Percentiles rank a stretch among this genome's conserved stretches.
Evolutionary conservation across 768 basidiomycete species (phyloP).

Genomic region (Podaxis mareebaensis): DNA sequence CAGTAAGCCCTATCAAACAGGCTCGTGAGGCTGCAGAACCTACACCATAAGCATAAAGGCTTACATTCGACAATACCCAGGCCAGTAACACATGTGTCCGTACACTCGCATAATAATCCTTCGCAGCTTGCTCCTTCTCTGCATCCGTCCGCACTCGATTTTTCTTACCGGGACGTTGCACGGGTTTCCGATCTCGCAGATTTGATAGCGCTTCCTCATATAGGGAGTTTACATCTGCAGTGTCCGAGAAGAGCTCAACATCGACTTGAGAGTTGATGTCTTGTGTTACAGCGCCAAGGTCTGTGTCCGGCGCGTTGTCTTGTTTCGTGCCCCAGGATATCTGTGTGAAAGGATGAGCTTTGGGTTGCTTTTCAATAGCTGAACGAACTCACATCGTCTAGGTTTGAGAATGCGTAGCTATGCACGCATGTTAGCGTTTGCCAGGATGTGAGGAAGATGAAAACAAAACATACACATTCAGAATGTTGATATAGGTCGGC

Average conservation of each 20-base stretch:
- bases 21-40: background rate
- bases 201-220: conserved; percentile 85
- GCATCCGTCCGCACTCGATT: conserved; percentile 36
- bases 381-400: conserved; percentile 68
- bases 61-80: conserved; percentile 85
- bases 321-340: conserved; percentile 98
- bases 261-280: conserved; percentile 83
- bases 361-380: background rate
- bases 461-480: conserved; percentile 62
- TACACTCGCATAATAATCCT: conserved; percentile 87
- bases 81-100: conserved; percentile 78
- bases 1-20: conserved; percentile 57
- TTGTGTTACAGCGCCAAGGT: conserved; percentile 83
- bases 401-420: conserved; percentile 84
- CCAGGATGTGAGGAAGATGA: background rate
- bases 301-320: conserved; percentile 67
- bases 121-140: conserved; percentile 73
- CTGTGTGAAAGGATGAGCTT: conserved; percentile 30
- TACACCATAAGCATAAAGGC: conserved; percentile 13
- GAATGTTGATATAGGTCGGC: conserved; percentile 76
- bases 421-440: background rate
- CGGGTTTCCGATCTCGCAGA: conserved; percentile 41
- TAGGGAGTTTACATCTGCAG: conserved; percentile 78
- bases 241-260: conserved; percentile 81
- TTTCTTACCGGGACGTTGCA: conserved; percentile 30